Evolutionary conservation across 257 asterid genomes (phyloP).

Genomic region (Handroanthus guayacan): DNA sequence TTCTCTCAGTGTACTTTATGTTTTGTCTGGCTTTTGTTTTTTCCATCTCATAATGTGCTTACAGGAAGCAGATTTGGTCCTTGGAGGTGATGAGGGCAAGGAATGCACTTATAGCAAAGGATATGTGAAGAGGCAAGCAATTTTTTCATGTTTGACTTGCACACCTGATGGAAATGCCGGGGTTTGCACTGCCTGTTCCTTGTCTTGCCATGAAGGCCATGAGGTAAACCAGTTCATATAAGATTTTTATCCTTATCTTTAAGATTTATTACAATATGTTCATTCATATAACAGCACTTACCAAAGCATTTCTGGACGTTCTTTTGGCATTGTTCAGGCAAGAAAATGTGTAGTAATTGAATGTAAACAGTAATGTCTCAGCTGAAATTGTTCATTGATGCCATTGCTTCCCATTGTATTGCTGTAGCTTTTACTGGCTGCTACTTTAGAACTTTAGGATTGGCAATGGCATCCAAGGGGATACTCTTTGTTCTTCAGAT

Average conservation of each 20-base stretch:
- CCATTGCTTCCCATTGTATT: slow-evolving; percentile 10
- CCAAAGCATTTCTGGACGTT: not conserved
- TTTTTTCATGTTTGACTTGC: slow-evolving; percentile 86
- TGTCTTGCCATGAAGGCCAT: slow-evolving; percentile 88
- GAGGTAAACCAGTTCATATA: slow-evolving; percentile 52
- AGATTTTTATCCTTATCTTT: too few relatives aligned
- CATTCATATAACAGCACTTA: not conserved
- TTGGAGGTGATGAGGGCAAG: slow-evolving; percentile 88
- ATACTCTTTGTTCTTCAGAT: not conserved
- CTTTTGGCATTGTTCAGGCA: not conserved
- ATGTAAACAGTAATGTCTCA: slow-evolving; percentile 3
- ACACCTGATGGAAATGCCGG: slow-evolving; percentile 88
- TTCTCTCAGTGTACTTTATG: not conserved
- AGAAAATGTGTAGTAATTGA: not conserved
- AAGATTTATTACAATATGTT: not conserved
- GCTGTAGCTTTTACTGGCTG: slow-evolving; percentile 7
- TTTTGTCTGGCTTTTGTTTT: not conserved
- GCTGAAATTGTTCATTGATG: slow-evolving; percentile 10
- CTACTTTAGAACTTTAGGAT: not conserved
- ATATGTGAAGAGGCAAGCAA: slow-evolving; percentile 81
- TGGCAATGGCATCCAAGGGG: slow-evolving; percentile 1
- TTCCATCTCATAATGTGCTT: slow-evolving; percentile 17
- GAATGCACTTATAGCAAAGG: slow-evolving; percentile 81
- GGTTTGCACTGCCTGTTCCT: slow-evolving; percentile 83
- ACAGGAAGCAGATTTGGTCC: slow-evolving; percentile 83